phyloP scores from a whole-genome alignment of 225 moss, liverwort and hornwort genomes.

The Physcomitrellopsis africana region DNA sequence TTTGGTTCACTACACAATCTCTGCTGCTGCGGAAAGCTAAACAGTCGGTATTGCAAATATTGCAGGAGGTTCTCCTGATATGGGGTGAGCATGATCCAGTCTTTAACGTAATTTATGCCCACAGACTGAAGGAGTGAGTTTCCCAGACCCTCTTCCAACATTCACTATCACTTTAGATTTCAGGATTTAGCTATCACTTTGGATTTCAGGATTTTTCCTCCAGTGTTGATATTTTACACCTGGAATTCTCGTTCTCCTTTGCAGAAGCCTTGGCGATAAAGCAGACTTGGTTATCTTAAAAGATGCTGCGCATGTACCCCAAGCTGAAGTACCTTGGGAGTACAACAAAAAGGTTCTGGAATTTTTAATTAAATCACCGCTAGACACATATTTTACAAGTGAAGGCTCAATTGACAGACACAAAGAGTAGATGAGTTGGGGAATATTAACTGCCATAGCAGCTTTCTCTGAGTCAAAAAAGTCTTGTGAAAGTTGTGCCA shows the following conservation, averaged over 20 bases:
- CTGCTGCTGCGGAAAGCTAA: background rate
- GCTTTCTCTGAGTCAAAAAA: too few relatives aligned
- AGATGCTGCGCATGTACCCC: conserved; percentile 74
- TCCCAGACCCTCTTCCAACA: background rate
- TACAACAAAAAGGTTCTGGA: conserved; percentile 71
- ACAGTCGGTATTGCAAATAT: background rate
- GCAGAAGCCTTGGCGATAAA: conserved; percentile 71
- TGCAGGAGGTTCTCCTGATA: conserved; percentile 76
- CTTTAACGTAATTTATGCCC: conserved; percentile 65
- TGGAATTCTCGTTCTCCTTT: background rate
- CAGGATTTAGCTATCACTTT: too few relatives aligned
- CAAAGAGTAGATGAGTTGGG: background rate
- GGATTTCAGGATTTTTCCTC: background rate
- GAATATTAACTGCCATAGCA: background rate
- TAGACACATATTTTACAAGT: conserved; percentile 1
- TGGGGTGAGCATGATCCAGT: conserved; percentile 84
- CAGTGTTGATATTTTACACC: background rate
- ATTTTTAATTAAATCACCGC: conserved; percentile 48
- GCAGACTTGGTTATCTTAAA: conserved; percentile 73
- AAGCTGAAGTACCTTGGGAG: conserved; percentile 62
- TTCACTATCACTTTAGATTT: background rate
- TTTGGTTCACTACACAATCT: background rate
- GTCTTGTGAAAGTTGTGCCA: too few relatives aligned
- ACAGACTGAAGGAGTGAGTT: conserved; percentile 73
- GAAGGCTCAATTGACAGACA: conserved; percentile 4